phyloP scores from a whole-genome alignment of 805 yeast species.

The Saturnispora galanensis region DNA sequence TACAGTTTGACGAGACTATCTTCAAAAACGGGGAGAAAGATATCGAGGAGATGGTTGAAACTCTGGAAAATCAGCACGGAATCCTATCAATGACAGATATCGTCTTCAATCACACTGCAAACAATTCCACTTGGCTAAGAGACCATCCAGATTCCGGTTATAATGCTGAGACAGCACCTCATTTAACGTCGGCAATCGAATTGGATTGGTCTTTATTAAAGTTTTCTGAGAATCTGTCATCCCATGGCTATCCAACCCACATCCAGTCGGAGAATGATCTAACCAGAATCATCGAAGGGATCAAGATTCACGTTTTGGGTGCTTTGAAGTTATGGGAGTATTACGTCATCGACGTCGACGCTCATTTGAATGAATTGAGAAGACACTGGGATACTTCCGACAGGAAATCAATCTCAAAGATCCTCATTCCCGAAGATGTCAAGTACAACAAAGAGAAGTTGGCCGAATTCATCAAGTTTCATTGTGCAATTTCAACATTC shows the following conservation, averaged over 20 bases:
- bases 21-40: slow-evolving; percentile 47
- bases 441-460: slow-evolving; percentile 37
- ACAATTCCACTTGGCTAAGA: slow-evolving; percentile 76
- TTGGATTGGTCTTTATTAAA: slow-evolving; percentile 61
- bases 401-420: slow-evolving; percentile 11
- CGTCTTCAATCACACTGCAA: slow-evolving; percentile 91
- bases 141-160: slow-evolving; percentile 90
- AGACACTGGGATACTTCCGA: slow-evolving; percentile 24
- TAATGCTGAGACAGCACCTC: slow-evolving; percentile 81
- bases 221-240: slow-evolving; percentile 49
- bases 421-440: slow-evolving; percentile 36
- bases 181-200: slow-evolving; percentile 73
- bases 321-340: slow-evolving; percentile 76
- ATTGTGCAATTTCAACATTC: slow-evolving; percentile 32
- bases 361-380: slow-evolving; percentile 32
- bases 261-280: slow-evolving; percentile 47
- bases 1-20: slow-evolving; percentile 56
- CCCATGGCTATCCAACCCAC: slow-evolving; percentile 52
- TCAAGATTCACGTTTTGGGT: slow-evolving; percentile 58
- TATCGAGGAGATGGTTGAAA: slow-evolving; percentile 40
- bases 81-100: slow-evolving; percentile 81
- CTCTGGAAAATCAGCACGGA: slow-evolving; percentile 43
- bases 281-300: slow-evolving; percentile 51
- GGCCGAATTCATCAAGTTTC: slow-evolving; percentile 37
- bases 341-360: slow-evolving; percentile 57